Base-by-base conservation (phyloP, 2,329 filamentous ascomycete species). In the Fusarium subtropicale region DNA sequence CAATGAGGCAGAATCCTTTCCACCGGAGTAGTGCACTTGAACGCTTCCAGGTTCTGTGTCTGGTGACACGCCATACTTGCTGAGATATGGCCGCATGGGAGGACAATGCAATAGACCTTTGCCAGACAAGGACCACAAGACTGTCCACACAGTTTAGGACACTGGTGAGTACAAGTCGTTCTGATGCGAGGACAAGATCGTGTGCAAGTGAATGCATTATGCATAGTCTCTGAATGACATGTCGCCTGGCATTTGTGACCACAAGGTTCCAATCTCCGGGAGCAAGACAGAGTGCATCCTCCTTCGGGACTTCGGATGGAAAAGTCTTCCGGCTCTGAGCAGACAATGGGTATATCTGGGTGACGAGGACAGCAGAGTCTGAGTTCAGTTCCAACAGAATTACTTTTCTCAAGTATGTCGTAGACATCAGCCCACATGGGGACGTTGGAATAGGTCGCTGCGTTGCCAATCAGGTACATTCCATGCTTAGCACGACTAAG, bases 391-490 rank as follows among this genome's bases (percentile, higher is more conserved):
- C 88, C 88, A 5, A 91, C 34, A 38, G 34, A 38, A 38, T 11
- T 18, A 18, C 9, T 38, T 18, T 38, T 38, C 5, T 38, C 9
- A 12, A 38, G 34, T n/a, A 38, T n/a, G 8, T 38, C 18, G 18
- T n/a, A 10, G 11, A 71, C 55, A 1, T 63, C 53, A 71, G 0
- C 69, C 71, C 31, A 93, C 89, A 92, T 92, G 0, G 77, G 72
- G 0, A 91, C 81, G 15, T 82, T 75, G 0, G 74, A 73, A 20
- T 85, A 89, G 0, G 89, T 92, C 0, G 84, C 76, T 0, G 86
- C 71, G 68, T 92, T 90, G 0, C 91, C 90, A 28, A 93, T 88
- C 15, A 93, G 78, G 69, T 90, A 91, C 84, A 93, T 87, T 0
- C 90, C 90, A 71, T 92, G 85, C 62, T 88, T 81, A 0, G 90